A percentile compares a stretch with the other conserved stretches of the same genome.
phyloP scores from a whole-genome alignment of 225 moss, liverwort and hornwort species.

The Pseudoscleropodium purum region DNA sequence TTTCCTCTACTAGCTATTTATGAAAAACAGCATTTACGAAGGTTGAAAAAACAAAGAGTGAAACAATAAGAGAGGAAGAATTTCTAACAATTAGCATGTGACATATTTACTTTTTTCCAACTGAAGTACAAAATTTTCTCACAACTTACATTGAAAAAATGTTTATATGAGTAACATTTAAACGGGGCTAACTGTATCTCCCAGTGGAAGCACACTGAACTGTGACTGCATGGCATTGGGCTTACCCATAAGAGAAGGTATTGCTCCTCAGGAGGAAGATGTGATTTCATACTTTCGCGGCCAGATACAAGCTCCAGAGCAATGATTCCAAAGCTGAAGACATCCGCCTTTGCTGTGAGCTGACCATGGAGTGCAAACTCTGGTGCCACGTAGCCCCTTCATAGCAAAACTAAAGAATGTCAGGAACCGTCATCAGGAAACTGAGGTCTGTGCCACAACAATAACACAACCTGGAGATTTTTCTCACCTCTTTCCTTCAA shows the following conservation, averaged over 20 bases:
- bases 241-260: conserved; percentile 53
- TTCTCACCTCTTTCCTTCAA: conserved; percentile 44
- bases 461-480: background rate
- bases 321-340: conserved; percentile 54
- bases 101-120: background rate
- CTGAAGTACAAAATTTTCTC: background rate
- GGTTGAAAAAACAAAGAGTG: background rate
- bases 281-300: conserved; percentile 30
- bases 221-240: background rate
- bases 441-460: background rate
- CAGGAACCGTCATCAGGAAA: background rate
- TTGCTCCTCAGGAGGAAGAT: conserved; percentile 32
- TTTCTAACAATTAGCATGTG: background rate
- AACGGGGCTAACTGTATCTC: background rate
- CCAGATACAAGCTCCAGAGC: conserved; percentile 48
- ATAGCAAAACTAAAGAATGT: background rate
- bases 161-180: background rate
- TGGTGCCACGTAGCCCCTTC: conserved; percentile 53
- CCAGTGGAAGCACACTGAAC: too few species aligned
- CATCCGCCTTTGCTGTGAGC: conserved; percentile 42
- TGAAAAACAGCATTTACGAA: too few species aligned
- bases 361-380: conserved; percentile 53
- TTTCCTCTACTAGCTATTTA: background rate
- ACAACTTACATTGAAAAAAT: background rate
- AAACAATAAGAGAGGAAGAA: background rate